Evolutionary conservation across 306 rosid species (phyloP).

Genomic region (Geum urbanum): DNA sequence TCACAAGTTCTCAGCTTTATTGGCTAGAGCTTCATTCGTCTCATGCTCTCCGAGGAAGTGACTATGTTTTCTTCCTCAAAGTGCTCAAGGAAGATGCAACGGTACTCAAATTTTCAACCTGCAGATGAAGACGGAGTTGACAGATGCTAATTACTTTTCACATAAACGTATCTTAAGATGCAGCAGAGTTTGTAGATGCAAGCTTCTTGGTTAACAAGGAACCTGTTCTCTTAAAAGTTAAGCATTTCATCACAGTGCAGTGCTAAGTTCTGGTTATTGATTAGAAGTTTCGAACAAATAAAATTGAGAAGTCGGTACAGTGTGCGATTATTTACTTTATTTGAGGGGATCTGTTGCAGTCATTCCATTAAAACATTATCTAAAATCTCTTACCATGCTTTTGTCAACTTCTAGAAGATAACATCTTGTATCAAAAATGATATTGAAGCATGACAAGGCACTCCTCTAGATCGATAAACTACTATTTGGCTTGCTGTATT

Average conservation of each 20-base stretch:
- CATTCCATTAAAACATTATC: constrained; percentile 34
- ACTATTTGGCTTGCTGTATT: too few species aligned
- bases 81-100: constrained; percentile 30
- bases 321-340: constrained; percentile 41
- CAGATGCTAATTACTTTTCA: constrained; percentile 15
- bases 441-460: too few species aligned
- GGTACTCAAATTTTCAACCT: constrained; percentile 34
- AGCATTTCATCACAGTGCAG: constrained; percentile 29
- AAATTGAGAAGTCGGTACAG: constrained; percentile 34
- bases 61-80: constrained; percentile 27
- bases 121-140: constrained; percentile 37
- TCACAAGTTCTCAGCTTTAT: constrained; percentile 8
- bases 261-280: constrained; percentile 28
- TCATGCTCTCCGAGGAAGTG: constrained; percentile 18
- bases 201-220: constrained; percentile 31
- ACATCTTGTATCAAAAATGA: background rate
- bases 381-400: background rate
- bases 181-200: constrained; percentile 35
- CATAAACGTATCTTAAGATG: constrained; percentile 18
- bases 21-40: constrained; percentile 25
- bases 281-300: background rate
- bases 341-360: constrained; percentile 25
- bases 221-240: constrained; percentile 32
- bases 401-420: background rate
- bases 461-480: too few species aligned